Percentiles rank a stretch among this genome's conserved stretches.
Evolutionary conservation across 768 basidiomycete genomes (phyloP).

Genomic region (Asterophora lycoperdoides): DNA sequence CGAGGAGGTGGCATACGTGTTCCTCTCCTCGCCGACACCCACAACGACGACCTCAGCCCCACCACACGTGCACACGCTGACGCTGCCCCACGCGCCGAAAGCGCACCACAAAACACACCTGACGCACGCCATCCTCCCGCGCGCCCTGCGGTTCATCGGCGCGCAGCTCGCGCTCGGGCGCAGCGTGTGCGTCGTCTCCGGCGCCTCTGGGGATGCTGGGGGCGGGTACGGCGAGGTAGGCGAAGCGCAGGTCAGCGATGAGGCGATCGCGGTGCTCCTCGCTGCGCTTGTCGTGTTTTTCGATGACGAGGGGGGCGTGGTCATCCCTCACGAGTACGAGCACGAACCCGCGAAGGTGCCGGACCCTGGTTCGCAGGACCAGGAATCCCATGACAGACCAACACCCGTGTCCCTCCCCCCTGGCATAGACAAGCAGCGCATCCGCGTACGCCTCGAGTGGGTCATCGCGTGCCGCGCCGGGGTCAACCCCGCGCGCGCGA

Average conservation of each 20-base stretch:
- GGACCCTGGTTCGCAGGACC: too few species aligned
- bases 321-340: too few species aligned
- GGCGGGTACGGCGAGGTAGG: slow-evolving; percentile 2
- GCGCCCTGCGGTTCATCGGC: slow-evolving; percentile 9
- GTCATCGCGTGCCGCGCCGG: slow-evolving; percentile 69
- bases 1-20: slow-evolving; percentile 6
- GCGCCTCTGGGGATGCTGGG: too few species aligned
- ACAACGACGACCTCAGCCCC: neutral
- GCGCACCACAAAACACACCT: slow-evolving; percentile 9
- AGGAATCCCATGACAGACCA: too few species aligned
- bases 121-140: slow-evolving; percentile 7
- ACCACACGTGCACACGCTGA: neutral
- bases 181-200: slow-evolving; percentile 8
- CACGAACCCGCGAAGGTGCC: too few species aligned
- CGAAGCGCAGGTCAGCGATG: slow-evolving; percentile 4
- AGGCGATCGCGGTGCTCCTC: slow-evolving; percentile 11
- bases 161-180: slow-evolving; percentile 6
- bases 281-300: slow-evolving; percentile 13
- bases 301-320: neutral
- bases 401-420: neutral
- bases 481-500: slow-evolving; percentile 81
- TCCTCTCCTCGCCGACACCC: slow-evolving; percentile 4
- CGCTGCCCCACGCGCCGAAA: slow-evolving; percentile 15
- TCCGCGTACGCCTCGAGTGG: slow-evolving; percentile 80
- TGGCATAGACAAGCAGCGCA: slow-evolving; percentile 49